Evolutionary conservation across 768 basidiomycete genomes (phyloP).

Genomic region (Suillus subalutaceus): DNA sequence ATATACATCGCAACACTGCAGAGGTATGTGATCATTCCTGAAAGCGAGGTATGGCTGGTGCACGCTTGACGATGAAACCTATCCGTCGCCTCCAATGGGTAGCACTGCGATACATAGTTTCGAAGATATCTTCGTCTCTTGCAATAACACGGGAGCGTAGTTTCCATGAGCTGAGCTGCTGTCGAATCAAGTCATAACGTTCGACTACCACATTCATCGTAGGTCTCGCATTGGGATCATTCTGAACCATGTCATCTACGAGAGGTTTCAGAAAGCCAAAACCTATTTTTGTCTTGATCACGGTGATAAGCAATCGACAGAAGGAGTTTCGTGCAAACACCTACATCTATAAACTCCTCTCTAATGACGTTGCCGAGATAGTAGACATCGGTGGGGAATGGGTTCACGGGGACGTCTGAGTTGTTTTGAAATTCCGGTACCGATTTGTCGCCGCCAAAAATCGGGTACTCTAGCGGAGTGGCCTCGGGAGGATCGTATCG

Average conservation of each 20-base stretch:
- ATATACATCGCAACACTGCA: too few relatives aligned
- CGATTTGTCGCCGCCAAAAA: constrained; percentile 45
- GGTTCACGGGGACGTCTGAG: constrained; percentile 28
- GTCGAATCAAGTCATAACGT: constrained; percentile 20
- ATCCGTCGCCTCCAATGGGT: constrained; percentile 31
- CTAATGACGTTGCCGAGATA: constrained; percentile 43
- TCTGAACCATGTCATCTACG: constrained; percentile 24
- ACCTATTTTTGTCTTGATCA: too few relatives aligned
- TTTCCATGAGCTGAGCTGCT: constrained; percentile 14
- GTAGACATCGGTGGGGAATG: constrained; percentile 48
- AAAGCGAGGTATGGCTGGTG: not conserved
- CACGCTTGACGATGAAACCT: constrained; percentile 10
- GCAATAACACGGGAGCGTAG: constrained; percentile 31
- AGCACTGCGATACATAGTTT: constrained; percentile 14
- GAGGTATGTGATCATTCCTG: not conserved
- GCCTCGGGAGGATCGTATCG: constrained; percentile 29
- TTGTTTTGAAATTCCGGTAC: constrained; percentile 41
- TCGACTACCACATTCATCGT: constrained; percentile 24
- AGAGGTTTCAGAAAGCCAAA: constrained; percentile 26
- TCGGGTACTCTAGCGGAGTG: constrained; percentile 28
- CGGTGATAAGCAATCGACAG: too few relatives aligned
- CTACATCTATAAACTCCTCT: constrained; percentile 35
- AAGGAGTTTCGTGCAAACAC: too few relatives aligned
- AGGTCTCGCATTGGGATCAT: constrained; percentile 24
- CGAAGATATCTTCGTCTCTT: constrained; percentile 10